phyloP scores from a whole-genome alignment of 148 eudicot genomes.

The Cornus suecica region DNA sequence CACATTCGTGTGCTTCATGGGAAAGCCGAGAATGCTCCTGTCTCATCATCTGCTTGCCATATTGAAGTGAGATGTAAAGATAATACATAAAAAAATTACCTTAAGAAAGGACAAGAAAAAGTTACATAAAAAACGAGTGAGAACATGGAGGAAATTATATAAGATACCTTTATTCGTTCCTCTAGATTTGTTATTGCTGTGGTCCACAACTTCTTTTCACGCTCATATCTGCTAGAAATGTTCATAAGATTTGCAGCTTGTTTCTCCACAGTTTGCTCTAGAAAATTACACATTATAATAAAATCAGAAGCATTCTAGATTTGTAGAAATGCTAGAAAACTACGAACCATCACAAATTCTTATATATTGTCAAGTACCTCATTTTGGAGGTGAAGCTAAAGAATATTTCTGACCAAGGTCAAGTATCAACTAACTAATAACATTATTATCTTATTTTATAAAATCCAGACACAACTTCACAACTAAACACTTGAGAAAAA shows the following conservation, averaged over 20 bases:
- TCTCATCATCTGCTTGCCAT: constrained; percentile 54
- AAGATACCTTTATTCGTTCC: constrained; percentile 62
- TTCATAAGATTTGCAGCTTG: constrained; percentile 62
- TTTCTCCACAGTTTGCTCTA: constrained; percentile 71
- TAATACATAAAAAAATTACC: no score
- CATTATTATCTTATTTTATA: no score
- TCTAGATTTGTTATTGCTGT: constrained; percentile 52
- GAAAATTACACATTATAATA: constrained; percentile 8
- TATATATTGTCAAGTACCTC: neutral
- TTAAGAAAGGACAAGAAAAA: no score
- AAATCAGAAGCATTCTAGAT: neutral
- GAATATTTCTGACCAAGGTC: no score
- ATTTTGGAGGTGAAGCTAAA: no score
- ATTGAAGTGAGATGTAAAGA: neutral
- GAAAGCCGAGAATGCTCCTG: constrained; percentile 72
- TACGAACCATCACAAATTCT: neutral
- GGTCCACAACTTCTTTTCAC: constrained; percentile 66
- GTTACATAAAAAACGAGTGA: neutral
- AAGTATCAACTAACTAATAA: no score
- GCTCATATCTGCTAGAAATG: constrained; percentile 62
- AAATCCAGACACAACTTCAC: no score
- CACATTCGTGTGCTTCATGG: constrained; percentile 79
- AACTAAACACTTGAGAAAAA: no score
- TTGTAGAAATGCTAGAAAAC: neutral
- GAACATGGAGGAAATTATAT: neutral